Base-by-base conservation (phyloP, 148 eudicot species). In the Mesembryanthemum crystallinum region DNA sequence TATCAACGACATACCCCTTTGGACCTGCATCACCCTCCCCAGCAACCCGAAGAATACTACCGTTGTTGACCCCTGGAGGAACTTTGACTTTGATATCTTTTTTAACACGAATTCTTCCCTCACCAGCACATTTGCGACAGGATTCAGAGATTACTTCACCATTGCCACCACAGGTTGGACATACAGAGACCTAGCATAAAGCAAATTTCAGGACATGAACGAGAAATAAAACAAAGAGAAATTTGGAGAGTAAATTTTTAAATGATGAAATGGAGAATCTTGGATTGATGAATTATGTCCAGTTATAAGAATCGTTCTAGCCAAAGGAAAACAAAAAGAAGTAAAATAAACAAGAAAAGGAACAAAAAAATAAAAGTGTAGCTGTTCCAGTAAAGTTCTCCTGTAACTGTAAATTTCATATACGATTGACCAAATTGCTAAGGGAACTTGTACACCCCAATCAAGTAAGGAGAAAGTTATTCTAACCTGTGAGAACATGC, bases 1-100 rank as follows among this genome's bases (percentile, higher is more conserved):
- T 71, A 72, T 39, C 30, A 62, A 76, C 57, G 43, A 65, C 87
- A 76, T 92, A 95, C 99, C 99, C 97, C 80, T 88, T 95, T 68
- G 94, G 94, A 70, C 92, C 99, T 58, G 99, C 99, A 86, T 95
- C 99, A 80, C 99, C 99, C 81, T 95, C 99, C 81, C 99, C 94
- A 78, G 89, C 81, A 67, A 95, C 99, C 79, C 97, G 90, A 49
- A 92, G 96, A 77, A 95, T 88, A 75, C 99, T 95, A 42, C 99
- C 98, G 74, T 87, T 90, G 87, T 88, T 85, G 64, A 95, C 99
- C 77, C 99, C 99, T 32, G 99, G 94, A 69, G 99, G 99, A 82
- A 95, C 87, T 92, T 92, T 92, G 76, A 95, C 91, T 88, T 92
- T 95, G 73, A 95, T 90, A 79, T 89, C 94, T 86, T 88, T 95